Evolutionary conservation across 148 eudicot species (phyloP).

Genomic region (Fagopyrum tataricum): DNA sequence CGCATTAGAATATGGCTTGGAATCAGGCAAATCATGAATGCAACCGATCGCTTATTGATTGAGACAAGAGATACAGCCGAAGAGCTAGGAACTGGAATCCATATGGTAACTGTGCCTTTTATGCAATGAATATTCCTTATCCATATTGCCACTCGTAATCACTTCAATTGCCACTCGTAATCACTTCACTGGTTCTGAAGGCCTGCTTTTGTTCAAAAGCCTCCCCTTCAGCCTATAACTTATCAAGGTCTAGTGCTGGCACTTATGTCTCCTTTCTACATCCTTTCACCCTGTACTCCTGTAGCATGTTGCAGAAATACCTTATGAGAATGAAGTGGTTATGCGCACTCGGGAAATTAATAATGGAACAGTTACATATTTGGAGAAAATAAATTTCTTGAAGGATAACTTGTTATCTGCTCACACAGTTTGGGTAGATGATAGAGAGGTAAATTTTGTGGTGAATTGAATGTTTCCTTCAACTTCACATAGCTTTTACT

Average conservation of each 20-base stretch:
- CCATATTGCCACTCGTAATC: background rate
- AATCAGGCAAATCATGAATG: constrained; percentile 85
- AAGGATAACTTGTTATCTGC: constrained; percentile 77
- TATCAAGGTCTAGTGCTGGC: background rate
- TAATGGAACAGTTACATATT: constrained; percentile 79
- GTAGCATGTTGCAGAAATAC: constrained; percentile 92
- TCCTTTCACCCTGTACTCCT: constrained; percentile 24
- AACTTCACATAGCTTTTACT: background rate
- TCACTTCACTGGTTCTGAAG: background rate
- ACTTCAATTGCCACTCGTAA: no score
- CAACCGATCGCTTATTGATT: constrained; percentile 69
- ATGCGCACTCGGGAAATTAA: constrained; percentile 50
- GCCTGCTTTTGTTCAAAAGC: background rate
- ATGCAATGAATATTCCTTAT: constrained; percentile 9
- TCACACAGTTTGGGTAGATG: constrained; percentile 87
- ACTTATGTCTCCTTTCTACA: background rate
- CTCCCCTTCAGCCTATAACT: background rate
- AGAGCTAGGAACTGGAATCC: constrained; percentile 80
- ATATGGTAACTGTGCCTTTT: constrained; percentile 49
- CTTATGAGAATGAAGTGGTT: constrained; percentile 77
- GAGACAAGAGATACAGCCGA: constrained; percentile 61
- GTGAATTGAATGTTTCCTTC: background rate
- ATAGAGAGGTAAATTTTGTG: constrained; percentile 49
- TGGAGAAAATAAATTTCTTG: constrained; percentile 59
- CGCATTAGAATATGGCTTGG: constrained; percentile 89